Percentiles rank a stretch among this genome's conserved stretches.
These are phyloP conservation scores for Endocalyx cinctus DNA, from an alignment of 2,329 filamentous ascomycete species.

Conservation along the genomic window DNA sequence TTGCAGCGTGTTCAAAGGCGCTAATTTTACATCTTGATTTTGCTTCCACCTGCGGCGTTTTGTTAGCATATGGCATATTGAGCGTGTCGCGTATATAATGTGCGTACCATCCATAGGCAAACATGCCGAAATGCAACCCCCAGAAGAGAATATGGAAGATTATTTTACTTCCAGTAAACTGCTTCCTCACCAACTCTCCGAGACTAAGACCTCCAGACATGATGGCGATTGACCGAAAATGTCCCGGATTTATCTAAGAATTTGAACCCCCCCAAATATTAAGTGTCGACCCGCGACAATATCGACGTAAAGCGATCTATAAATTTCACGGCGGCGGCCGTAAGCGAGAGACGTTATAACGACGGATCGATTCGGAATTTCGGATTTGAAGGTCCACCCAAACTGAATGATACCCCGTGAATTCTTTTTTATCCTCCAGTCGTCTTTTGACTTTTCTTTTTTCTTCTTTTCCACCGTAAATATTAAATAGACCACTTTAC, in stretches of 20 bases:
- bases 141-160: slow-evolving; percentile 80
- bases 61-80: no score
- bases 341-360: slow-evolving; percentile 11
- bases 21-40: slow-evolving; percentile 60
- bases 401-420: no score
- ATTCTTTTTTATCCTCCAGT: no score
- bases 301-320: slow-evolving; percentile 22
- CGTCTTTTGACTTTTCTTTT: slow-evolving; percentile 10
- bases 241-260: no score
- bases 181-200: slow-evolving; percentile 53
- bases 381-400: no score
- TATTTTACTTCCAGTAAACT: slow-evolving; percentile 67
- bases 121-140: slow-evolving; percentile 72
- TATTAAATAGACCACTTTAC: slow-evolving; percentile 23
- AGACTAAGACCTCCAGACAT: slow-evolving; percentile 29
- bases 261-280: no score
- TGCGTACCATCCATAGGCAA: slow-evolving; percentile 77
- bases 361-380: no score
- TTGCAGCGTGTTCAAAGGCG: slow-evolving; percentile 71
- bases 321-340: slow-evolving; percentile 10
- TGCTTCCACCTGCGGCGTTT: slow-evolving; percentile 86
- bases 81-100: no score
- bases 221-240: slow-evolving; percentile 32
- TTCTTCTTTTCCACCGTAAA: slow-evolving; percentile 16
- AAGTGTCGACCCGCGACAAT: slow-evolving; percentile 55